Percentiles rank a stretch among this genome's conserved stretches.
Evolutionary conservation across 2,329 filamentous ascomycete genomes (phyloP).

Genomic region (Stemphylium beticola): DNA sequence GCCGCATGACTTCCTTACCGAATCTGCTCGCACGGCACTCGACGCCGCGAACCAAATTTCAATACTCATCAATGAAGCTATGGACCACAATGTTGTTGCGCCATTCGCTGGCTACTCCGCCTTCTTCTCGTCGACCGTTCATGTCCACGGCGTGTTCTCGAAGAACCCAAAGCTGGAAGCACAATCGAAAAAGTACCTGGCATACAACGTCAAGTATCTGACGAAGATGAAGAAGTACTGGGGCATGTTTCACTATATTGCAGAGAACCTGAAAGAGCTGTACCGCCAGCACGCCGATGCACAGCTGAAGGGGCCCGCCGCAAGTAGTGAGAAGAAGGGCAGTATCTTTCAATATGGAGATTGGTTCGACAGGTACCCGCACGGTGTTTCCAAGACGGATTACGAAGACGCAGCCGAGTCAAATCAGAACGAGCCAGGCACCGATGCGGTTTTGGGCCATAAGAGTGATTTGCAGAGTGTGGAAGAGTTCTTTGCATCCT

Average conservation of each 20-base stretch:
- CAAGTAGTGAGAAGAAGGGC: slow-evolving; percentile 43
- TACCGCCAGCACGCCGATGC: slow-evolving; percentile 86
- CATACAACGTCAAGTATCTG: slow-evolving; percentile 87
- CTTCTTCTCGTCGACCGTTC: slow-evolving; percentile 91
- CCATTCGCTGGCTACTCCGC: slow-evolving; percentile 96
- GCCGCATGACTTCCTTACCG: slow-evolving; percentile 77
- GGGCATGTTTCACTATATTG: slow-evolving; percentile 98
- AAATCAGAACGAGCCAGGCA: slow-evolving; percentile 75
- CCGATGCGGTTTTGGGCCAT: slow-evolving; percentile 88
- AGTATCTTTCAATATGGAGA: slow-evolving; percentile 93
- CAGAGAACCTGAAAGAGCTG: slow-evolving; percentile 87
- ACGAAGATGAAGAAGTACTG: slow-evolving; percentile 96
- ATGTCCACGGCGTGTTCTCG: slow-evolving; percentile 89
- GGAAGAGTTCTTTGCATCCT: slow-evolving; percentile 87
- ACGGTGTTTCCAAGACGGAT: slow-evolving; percentile 84
- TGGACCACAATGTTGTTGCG: slow-evolving; percentile 80
- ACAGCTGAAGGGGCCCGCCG: slow-evolving; percentile 69
- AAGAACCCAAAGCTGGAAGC: slow-evolving; percentile 77
- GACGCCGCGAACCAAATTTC: slow-evolving; percentile 88
- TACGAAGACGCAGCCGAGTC: slow-evolving; percentile 76
- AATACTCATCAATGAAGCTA: slow-evolving; percentile 78
- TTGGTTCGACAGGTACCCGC: slow-evolving; percentile 95
- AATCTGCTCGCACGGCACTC: slow-evolving; percentile 76
- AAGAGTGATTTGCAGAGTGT: slow-evolving; percentile 91
- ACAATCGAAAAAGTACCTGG: slow-evolving; percentile 81